Evolutionary conservation across 73 alveolate genomes (phyloP), one percentile per base, ranked within the genome.

Genomic region (Paramecium bursaria): DNA sequence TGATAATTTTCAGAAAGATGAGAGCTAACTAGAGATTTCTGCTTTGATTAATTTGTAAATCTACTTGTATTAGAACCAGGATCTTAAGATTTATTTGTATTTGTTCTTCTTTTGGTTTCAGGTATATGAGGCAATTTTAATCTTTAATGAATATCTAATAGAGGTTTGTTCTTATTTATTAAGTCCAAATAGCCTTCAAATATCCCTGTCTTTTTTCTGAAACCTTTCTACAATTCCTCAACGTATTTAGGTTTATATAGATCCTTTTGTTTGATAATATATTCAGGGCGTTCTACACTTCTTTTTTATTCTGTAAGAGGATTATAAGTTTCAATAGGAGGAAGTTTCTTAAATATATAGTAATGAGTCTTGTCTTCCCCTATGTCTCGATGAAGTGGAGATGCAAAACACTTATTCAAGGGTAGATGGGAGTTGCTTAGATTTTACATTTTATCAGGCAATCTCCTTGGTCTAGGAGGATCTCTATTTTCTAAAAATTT

Each of bases 401-500:
- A 39, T 21, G 22, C 44, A 19, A 67, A 67, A 39, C 44, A 67
- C 19, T 47, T 44, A 67, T 67, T 67, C 46, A 39, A 39, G 33
- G 82, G 82, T 4, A 67, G 39, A 19, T 33, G 55, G 44, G 50
- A 25, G 19, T 67, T n/a, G 9, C 82, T 67, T 5, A 21, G 46
- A 35, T 19, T 21, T 5, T 57, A 39, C 82, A 67, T 67, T 15
- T 31, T 39, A 13, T 67, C 82, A n/a, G 19, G 33, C 22, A 42
- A 21, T 67, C 60, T 67, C 23, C 30, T 67, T 4, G 19, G 33
- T 39, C 11, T 39, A 1, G 60, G 27, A 21, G 42, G 53, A 15
- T 67, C 82, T 67, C 82, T 67, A 35, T 42, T 42, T 2, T 67
- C 57, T 21, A 67, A 42, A 67, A 67, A 67, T 67, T 67, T 67